Evolutionary conservation across 176 grass and related monocot species (phyloP).

Genomic region (Luzula sylvatica): DNA sequence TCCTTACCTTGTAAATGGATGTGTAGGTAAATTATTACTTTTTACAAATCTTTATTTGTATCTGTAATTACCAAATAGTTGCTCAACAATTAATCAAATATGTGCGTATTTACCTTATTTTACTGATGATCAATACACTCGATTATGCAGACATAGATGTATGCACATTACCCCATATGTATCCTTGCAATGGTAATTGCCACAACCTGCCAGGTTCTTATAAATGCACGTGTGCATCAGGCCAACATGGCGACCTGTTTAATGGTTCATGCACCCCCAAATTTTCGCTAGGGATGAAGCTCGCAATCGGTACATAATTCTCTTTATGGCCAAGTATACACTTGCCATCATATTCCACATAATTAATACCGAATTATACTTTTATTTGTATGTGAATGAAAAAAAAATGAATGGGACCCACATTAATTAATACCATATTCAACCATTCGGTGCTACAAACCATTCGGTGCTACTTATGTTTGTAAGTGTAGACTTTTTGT

Average conservation of each 20-base stretch:
- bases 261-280: conserved; percentile 16
- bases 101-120: too few species aligned
- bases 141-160: conserved; percentile 45
- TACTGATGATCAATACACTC: too few species aligned
- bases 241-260: conserved; percentile 19
- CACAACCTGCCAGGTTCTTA: conserved; percentile 23
- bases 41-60: neutral
- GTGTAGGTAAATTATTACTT: conserved; percentile 37
- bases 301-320: conserved; percentile 24
- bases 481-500: too few species aligned
- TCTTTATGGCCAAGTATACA: too few species aligned
- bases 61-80: neutral
- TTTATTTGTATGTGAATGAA: too few species aligned
- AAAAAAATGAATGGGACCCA: too few species aligned
- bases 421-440: too few species aligned
- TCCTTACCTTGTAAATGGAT: conserved; percentile 27
- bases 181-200: conserved; percentile 37
- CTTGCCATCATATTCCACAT: too few species aligned
- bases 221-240: conserved; percentile 25
- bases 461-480: too few species aligned
- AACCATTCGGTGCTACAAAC: too few species aligned
- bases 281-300: conserved; percentile 25
- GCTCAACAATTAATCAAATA: neutral
- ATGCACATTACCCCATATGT: conserved; percentile 14
- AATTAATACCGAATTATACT: too few species aligned